Conservation (phyloP, 768 basidiomycete species). For the Cystobasidium ongulense region DNA sequence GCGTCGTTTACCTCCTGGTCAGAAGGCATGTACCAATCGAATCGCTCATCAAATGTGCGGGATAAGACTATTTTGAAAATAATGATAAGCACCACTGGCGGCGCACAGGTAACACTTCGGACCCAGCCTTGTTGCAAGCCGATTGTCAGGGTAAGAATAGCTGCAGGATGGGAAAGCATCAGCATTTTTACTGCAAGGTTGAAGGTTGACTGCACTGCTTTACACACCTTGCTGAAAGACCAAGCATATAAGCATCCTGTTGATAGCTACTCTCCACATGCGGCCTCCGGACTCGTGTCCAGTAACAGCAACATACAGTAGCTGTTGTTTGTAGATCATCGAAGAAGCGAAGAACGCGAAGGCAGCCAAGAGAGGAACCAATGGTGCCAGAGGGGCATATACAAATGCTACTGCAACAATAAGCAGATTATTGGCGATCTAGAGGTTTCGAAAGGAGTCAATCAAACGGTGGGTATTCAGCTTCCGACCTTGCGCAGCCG, state of each 20-base stretch:
- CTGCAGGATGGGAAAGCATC: neutral
- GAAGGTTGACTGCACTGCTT: neutral
- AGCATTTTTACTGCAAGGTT: neutral
- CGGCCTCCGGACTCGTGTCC: slow-evolving; percentile 82
- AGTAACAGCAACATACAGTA: slow-evolving; percentile 85
- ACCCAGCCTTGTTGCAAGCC: slow-evolving; percentile 63
- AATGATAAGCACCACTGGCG: slow-evolving; percentile 63
- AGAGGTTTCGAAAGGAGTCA: neutral
- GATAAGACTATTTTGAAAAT: slow-evolving; percentile 73
- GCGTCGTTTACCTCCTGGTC: slow-evolving; percentile 70
- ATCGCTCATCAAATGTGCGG: slow-evolving; percentile 50
- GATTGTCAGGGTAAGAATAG: slow-evolving; percentile 50
- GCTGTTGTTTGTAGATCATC: slow-evolving; percentile 78
- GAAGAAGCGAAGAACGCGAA: slow-evolving; percentile 55
- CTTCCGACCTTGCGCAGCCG: neutral
- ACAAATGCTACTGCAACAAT: slow-evolving; percentile 66
- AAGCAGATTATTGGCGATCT: slow-evolving; percentile 53
- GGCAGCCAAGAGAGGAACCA: slow-evolving; percentile 74
- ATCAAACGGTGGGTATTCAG: neutral
- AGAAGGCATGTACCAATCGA: slow-evolving; percentile 63
- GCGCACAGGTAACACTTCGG: slow-evolving; percentile 63
- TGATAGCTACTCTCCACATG: slow-evolving; percentile 48
- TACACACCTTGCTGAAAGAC: slow-evolving; percentile 45
- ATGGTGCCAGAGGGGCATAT: slow-evolving; percentile 86
- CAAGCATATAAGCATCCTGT: slow-evolving; percentile 68